Evolutionary conservation across 805 yeast species (phyloP), one percentile per base, ranked within the genome.

Genomic region (Metschnikowia sp.): DNA sequence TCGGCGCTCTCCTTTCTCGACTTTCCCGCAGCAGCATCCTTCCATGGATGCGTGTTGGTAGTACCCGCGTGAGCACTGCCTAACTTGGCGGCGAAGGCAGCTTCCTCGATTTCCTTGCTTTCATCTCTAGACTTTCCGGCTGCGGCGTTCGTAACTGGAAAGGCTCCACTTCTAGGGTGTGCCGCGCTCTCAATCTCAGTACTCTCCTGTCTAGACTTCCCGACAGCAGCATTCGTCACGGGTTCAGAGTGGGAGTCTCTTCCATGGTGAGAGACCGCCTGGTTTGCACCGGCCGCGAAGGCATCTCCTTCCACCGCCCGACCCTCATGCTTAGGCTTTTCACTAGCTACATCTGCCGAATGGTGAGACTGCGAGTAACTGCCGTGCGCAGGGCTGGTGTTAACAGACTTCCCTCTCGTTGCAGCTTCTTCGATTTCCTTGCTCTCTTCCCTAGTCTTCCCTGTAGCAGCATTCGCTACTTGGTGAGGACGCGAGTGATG

Each of bases 401-500:
- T 15, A 15, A 15, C 18, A 15, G 18, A 15, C 18, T 15, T 15
- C 18, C 18, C 18, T 15, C 18, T 15, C 18, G 18, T 15, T 2
- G 42, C 47, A 4, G 47, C 47, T 6, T 32, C 38, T 29, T 43
- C 47, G 37, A 43, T 42, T 22, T 42, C 45, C 32, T 32, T 42
- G 33, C 45, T 42, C 40, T 42, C 45, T 5, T 36, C 36, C 33
- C 10, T 44, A 2, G 48, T 35, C 34, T 45, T 15, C 6, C 42
- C 39, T 8, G 36, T 32, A n/a, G 36, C 48, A 13, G 42, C 48
- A 2, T 40, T 31, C 33, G 33, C 18, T 15, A 38, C 40, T 11
- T 22, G 11, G 28, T 36, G 31, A 30, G 29, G 15, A 48, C 61
- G 10, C 56, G 61, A 10, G 36, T n/a, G 18, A 15, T 15, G 18